Base-by-base conservation (phyloP, 495 filamentous ascomycete species). In the Trypethelium eluteriae region DNA sequence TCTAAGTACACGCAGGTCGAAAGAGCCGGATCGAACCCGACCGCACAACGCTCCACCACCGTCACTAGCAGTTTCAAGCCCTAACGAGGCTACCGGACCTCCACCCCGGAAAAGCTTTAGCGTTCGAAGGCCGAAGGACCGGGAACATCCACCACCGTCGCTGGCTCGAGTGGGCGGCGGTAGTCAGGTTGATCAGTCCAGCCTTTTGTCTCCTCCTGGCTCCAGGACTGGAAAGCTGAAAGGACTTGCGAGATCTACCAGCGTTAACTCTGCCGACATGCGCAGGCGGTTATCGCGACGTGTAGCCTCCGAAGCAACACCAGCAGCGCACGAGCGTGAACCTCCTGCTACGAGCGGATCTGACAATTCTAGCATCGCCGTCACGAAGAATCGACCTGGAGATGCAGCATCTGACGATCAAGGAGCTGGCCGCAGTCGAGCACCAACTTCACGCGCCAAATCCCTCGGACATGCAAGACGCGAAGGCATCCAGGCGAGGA, bases 391-490 rank as follows among this genome's bases (percentile, higher is more conserved):
- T 16, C 71, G 75, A 67, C 62, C 69, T 16, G 70, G 70, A 49
- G 80, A 84, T 14, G 72, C 77, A 3, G 75, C 76, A 38, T 74
- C 72, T 0, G 78, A 81, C 38, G 77, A 78, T 35, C 82, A 82
- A 69, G 38, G 69, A 47, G 72, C 75, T 38, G 67, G 79, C 25
- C 83, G 77, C 70, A 73, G 81, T 41, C 84, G 81, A 25, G 75
- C 78, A 34, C 80, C 85, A 25, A 81, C 91, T 36, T 83, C 88
- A 73, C 85, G 94, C 63, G 88, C 93, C 34, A 95, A 94, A 76
- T 95, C 92, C 2, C 81, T 98, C 44, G 92, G 95, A 2, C 94
- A 98, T 75, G 91, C 89, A 62, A 83, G 93, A 62, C 81, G 91
- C 64, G 92, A 96, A 76, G 94, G 91, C 72, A 94, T 96, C 61